phyloP scores from a whole-genome alignment of 352 stramenopile genomes.

The Globisporangium carolinianum region DNA sequence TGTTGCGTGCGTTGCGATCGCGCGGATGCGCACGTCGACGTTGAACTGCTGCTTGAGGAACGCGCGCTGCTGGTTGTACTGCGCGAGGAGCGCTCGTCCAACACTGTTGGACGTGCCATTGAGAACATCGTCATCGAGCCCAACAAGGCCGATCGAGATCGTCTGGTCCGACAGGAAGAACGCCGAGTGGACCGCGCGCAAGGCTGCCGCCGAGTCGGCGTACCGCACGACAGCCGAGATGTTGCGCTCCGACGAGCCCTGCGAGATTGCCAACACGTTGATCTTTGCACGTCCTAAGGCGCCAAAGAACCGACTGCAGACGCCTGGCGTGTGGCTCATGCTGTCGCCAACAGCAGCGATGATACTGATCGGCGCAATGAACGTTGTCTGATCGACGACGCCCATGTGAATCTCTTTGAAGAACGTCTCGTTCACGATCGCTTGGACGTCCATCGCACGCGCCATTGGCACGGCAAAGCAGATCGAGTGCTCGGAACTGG shows the following conservation, averaged over 20 bases:
- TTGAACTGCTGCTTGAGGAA: conserved; percentile 80
- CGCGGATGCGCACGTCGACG: conserved; percentile 77
- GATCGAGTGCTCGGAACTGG: conserved; percentile 93
- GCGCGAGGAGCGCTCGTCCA: conserved; percentile 82
- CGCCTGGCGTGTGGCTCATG: conserved; percentile 90
- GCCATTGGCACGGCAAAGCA: conserved; percentile 90
- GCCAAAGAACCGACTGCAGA: conserved; percentile 92
- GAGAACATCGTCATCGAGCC: conserved; percentile 51
- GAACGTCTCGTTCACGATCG: conserved; percentile 76
- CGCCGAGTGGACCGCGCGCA: conserved; percentile 91
- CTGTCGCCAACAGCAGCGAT: conserved; percentile 94
- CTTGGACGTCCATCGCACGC: conserved; percentile 56
- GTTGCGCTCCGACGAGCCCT: conserved; percentile 92
- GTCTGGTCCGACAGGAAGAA: conserved; percentile 93
- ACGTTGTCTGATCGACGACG: conserved; percentile 75
- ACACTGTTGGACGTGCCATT: conserved; percentile 40
- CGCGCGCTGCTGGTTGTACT: conserved; percentile 81
- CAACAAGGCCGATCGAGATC: conserved; percentile 90
- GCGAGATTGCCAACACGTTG: conserved; percentile 94
- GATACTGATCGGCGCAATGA: conserved; percentile 89
- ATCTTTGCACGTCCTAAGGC: conserved; percentile 91
- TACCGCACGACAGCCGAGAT: conserved; percentile 92
- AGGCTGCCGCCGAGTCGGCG: conserved; percentile 84
- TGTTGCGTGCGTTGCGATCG: conserved; percentile 57
- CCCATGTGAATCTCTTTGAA: conserved; percentile 87